Evolutionary conservation across 345 rosid genomes (phyloP), one percentile per base, ranked within the genome.

Genomic region (Populus nigra): DNA sequence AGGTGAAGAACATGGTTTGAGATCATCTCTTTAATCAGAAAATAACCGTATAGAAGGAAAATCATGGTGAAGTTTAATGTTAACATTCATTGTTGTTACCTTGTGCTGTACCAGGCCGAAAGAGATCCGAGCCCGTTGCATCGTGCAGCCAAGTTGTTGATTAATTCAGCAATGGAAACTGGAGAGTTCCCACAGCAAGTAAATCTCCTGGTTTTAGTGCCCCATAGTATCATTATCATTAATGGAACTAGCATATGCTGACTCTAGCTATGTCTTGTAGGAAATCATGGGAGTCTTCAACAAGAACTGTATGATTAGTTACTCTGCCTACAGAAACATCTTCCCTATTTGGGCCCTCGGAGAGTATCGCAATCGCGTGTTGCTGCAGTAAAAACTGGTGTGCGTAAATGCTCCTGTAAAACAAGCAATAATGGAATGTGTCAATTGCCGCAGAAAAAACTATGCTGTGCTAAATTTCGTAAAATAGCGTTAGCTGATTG

Each of bases 341-440:
- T 79, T 81, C 68, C 85, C 85, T 0, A 79, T 84, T 7, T 84
- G 85, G 85, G 85, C 83, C 2, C 78, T 84, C 5, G 87, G 87
- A 18, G 83, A 70, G 18, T 81, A 79, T 49, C 75, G 73, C 65
- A 27, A 38, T 11, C 72, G 22, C 12, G 79, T 83, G 5, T n/a
- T 79, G 29, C 59, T 53, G 39, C 17, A 17, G 27, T 74, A 8
- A 4, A 72, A 53, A 12, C 17, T 53, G 25, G 10, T 29, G 16
- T 71, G 11, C 49, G 62, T 15, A 55, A 71, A 62, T 62, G 49
- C 12, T 39, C 27, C 29, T 68, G 22, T 45, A 35, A 68, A 68
- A 36, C 39, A 68, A 68, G 4, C 35, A 33, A 67, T 67, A 5
- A 68, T 33, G 22, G 41, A 8, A 39, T 6, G 35, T 33, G 35